Conservation (phyloP, 2,329 filamentous ascomycete species). For the Rhynchosporium agropyri region DNA sequence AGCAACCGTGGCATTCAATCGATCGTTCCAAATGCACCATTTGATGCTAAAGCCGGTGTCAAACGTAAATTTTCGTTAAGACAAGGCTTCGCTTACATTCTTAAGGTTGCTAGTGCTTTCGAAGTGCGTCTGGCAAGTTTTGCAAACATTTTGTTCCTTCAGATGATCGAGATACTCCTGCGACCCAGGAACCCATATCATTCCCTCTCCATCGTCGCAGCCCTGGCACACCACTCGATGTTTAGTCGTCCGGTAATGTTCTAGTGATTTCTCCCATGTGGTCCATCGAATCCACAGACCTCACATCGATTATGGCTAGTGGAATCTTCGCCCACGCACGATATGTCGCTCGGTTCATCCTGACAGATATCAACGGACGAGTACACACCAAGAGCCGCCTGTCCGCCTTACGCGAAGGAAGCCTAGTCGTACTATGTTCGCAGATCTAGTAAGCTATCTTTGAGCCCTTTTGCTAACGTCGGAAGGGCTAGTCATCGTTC, state of each 20-base stretch:
- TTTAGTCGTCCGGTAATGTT: slow-evolving; percentile 15
- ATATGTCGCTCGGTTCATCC: slow-evolving; percentile 25
- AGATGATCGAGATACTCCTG: slow-evolving; percentile 21
- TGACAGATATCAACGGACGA: slow-evolving; percentile 15
- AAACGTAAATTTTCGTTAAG: slow-evolving; percentile 2
- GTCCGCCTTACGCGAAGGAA: not conserved
- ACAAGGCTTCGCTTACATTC: slow-evolving; percentile 12
- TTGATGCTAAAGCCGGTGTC: slow-evolving; percentile 17
- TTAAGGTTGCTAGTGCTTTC: slow-evolving; percentile 17
- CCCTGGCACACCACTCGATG: slow-evolving; percentile 16
- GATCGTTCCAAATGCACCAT: slow-evolving; percentile 19
- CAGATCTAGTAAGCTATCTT: not conserved
- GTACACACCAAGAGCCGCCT: slow-evolving; percentile 14
- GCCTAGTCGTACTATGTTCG: not conserved
- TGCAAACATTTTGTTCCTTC: slow-evolving; percentile 19
- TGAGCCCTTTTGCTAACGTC: not conserved
- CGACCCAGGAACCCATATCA: slow-evolving; percentile 15
- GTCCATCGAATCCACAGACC: slow-evolving; percentile 18
- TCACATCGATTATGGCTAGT: slow-evolving; percentile 18
- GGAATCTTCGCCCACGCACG: slow-evolving; percentile 20
- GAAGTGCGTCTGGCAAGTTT: slow-evolving; percentile 19
- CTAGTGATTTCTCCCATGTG: slow-evolving; percentile 15
- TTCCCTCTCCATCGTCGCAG: slow-evolving; percentile 17
- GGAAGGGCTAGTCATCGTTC: not conserved
- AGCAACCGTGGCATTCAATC: slow-evolving; percentile 17